A percentile compares a stretch with the other conserved stretches of the same genome.
phyloP scores from a whole-genome alignment of 129 eudicot genomes.

The Chrysanthemum seticuspe region DNA sequence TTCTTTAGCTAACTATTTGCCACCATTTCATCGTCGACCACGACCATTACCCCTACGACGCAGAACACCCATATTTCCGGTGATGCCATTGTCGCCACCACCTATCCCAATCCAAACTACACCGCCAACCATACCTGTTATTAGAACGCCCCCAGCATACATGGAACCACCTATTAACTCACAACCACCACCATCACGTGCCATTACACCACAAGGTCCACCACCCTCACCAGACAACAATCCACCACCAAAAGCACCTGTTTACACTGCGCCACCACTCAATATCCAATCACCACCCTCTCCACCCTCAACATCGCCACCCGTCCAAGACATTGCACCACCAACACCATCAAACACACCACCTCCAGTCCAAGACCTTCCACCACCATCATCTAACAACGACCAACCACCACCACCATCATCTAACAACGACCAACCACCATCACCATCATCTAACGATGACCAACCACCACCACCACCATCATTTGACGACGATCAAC shows the following conservation, averaged over 20 bases:
- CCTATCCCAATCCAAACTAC: too few species aligned
- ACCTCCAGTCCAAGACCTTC: too few species aligned
- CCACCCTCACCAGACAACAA: neutral
- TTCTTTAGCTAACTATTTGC: neutral
- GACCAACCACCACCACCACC: neutral
- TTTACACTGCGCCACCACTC: neutral
- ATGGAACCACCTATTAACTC: neutral
- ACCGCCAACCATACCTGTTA: too few species aligned
- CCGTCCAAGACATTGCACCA: too few species aligned
- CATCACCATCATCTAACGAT: too few species aligned
- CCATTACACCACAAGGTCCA: too few species aligned
- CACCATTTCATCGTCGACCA: neutral
- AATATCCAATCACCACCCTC: neutral
- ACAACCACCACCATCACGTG: too few species aligned
- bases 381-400: neutral
- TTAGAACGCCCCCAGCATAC: too few species aligned
- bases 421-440: neutral
- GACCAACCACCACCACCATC: conserved; percentile 14
- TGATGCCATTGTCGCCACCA: neutral
- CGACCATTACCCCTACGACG: neutral
- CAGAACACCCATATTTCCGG: neutral
- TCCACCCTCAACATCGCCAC: too few species aligned
- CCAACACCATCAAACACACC: too few species aligned
- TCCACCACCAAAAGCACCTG: conserved; percentile 1
- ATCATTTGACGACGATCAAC: conserved; percentile 6